Conservation (phyloP, 2,329 filamentous ascomycete species). For the Lachnellula cervina region DNA sequence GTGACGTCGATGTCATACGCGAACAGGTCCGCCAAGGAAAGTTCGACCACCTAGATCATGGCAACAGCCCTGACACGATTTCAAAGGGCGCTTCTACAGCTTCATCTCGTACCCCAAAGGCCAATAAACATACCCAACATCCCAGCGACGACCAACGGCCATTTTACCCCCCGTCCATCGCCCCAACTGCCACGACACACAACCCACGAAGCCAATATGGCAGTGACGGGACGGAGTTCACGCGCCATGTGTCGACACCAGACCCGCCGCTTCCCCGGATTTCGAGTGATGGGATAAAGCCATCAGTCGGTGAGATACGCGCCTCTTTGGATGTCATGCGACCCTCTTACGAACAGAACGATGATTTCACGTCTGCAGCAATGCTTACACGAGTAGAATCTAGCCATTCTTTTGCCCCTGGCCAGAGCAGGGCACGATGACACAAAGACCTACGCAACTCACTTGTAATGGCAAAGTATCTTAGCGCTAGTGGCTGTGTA, state of each 20-base stretch:
- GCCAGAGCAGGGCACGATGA: slow-evolving; percentile 19
- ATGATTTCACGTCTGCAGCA: slow-evolving; percentile 87
- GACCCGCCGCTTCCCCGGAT: slow-evolving; percentile 36
- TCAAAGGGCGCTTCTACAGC: slow-evolving; percentile 46
- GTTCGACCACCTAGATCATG: slow-evolving; percentile 61
- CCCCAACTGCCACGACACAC: slow-evolving; percentile 70
- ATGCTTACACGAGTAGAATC: slow-evolving; percentile 81
- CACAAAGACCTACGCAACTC: slow-evolving; percentile 12
- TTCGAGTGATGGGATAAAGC: slow-evolving; percentile 56
- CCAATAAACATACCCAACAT: slow-evolving; percentile 49
- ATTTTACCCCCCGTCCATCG: slow-evolving; percentile 88
- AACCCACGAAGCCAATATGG: slow-evolving; percentile 81
- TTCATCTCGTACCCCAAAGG: slow-evolving; percentile 52
- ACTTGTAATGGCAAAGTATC: too few species aligned
- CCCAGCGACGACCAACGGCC: slow-evolving; percentile 79
- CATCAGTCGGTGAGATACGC: slow-evolving; percentile 80
- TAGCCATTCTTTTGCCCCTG: slow-evolving; percentile 39
- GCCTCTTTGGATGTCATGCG: slow-evolving; percentile 82
- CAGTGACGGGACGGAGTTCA: slow-evolving; percentile 91
- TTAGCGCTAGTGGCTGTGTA: too few species aligned
- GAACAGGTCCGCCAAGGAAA: slow-evolving; percentile 82
- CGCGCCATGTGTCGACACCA: slow-evolving; percentile 51
- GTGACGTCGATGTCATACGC: slow-evolving; percentile 91
- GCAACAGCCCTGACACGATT: slow-evolving; percentile 28
- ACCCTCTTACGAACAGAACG: slow-evolving; percentile 79